Conservation (phyloP, 148 eudicot genomes). For the Cornus florida region DNA sequence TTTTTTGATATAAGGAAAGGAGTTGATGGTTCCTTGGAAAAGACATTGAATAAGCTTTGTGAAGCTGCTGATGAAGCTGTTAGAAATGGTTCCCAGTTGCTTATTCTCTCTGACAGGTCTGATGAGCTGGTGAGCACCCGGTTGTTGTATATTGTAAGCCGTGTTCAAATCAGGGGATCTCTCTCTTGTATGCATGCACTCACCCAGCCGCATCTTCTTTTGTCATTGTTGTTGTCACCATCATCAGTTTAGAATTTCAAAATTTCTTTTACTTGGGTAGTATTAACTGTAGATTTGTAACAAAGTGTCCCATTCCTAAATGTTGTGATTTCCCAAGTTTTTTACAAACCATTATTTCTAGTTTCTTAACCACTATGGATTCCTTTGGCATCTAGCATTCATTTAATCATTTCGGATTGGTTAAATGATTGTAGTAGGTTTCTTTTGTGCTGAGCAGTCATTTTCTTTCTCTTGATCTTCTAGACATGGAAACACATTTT, state of each 20-base stretch:
- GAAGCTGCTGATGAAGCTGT: conserved; percentile 99
- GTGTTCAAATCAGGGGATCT: neutral
- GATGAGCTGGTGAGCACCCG: conserved; percentile 74
- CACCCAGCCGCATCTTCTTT: neutral
- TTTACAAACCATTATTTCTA: neutral
- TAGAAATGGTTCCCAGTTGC: conserved; percentile 93
- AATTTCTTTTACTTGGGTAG: neutral
- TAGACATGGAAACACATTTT: neutral
- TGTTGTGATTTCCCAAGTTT: neutral
- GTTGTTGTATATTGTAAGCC: neutral
- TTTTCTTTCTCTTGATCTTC: neutral
- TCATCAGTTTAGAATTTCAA: neutral
- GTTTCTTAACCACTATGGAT: neutral
- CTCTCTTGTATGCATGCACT: neutral
- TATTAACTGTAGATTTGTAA: neutral
- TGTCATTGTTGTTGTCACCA: neutral
- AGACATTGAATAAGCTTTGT: conserved; percentile 73
- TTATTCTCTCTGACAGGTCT: conserved; percentile 90
- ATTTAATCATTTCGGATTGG: neutral
- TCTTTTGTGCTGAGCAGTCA: conserved; percentile 1
- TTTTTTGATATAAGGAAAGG: conserved; percentile 93
- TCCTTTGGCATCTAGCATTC: neutral
- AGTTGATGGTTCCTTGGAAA: conserved; percentile 87
- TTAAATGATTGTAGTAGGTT: neutral
- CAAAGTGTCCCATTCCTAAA: neutral